A percentile compares a stretch with the other conserved stretches of the same genome.
Conservation (phyloP, 345 rosid species). For the Toxicodendron radicans region DNA sequence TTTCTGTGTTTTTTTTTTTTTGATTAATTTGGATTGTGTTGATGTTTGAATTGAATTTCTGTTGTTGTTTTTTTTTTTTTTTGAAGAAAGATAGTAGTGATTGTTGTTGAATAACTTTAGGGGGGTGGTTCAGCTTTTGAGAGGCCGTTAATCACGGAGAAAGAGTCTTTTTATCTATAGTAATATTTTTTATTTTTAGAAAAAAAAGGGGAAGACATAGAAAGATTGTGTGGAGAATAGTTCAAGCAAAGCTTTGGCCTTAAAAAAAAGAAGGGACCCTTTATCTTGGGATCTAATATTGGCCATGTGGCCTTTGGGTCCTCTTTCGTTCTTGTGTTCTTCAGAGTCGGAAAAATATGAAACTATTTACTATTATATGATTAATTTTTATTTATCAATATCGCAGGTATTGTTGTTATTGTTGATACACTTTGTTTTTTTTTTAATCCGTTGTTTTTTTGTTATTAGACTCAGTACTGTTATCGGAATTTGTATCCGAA, state of each 20-base stretch:
- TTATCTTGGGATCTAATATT: slow-evolving; percentile 34
- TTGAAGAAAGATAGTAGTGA: not conserved
- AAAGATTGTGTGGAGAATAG: slow-evolving; percentile 40
- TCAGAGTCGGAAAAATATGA: not conserved
- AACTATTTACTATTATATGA: not conserved
- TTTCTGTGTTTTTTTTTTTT: not conserved
- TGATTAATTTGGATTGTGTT: not conserved
- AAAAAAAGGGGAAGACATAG: not conserved
- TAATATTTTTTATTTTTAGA: not conserved
- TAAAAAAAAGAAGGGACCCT: slow-evolving; percentile 30
- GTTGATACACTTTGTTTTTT: not conserved
- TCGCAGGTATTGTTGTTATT: not conserved
- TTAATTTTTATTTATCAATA: not conserved
- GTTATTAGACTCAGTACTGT: not conserved
- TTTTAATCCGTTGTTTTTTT: not conserved
- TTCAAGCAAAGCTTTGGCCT: slow-evolving; percentile 31
- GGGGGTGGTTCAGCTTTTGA: slow-evolving; percentile 15
- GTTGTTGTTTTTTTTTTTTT: not conserved
- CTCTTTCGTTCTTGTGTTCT: slow-evolving; percentile 7
- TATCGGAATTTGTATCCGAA: too few species aligned
- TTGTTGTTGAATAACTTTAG: not conserved
- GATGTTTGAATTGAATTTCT: not conserved
- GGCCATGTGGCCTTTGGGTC: slow-evolving; percentile 26
- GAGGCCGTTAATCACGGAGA: slow-evolving; percentile 44
- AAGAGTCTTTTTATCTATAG: slow-evolving; percentile 17